Base-by-base conservation (phyloP, 768 basidiomycete species). In the Thelephora ganbajun region DNA sequence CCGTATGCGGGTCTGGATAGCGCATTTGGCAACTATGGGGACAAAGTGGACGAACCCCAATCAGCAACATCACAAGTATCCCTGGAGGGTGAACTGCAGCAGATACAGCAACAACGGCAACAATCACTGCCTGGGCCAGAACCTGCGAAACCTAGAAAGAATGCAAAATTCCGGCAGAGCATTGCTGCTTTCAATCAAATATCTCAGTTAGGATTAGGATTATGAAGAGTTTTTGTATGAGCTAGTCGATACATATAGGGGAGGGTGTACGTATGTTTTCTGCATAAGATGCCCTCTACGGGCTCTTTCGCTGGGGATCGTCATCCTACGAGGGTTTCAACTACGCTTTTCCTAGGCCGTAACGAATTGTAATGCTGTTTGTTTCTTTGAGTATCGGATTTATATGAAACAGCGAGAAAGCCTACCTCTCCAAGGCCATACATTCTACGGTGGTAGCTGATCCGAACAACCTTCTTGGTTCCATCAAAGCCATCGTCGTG, bases 391-490 rank as follows among this genome's bases (percentile, higher is more conserved):
- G 22, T 30, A 43, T 7, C 6, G 2, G 11, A 13, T 11, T 23
- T 23, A 46, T 23, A 46, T 20, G 16, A n/a, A 20, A 5, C 18
- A 23, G 22, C 16, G 22, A 23, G 36, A 30, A 9, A 19, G 66
- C 83, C 54, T 46, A 91, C 92, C 78, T 97, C 94, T 55, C 94
- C 94, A 5, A 97, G 73, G 2, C 93, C 94, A 65, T 94, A 98
- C 80, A 94, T 83, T 54, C 80, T 75, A 48, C 88, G 73, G 59
- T 98, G 94, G 61, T 94, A 99, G 57, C 92, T 96, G 57, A 92
- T 83, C 43, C 81, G 69, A 5, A 80, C 74, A 1, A 73, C 66
- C 3, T 48, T 50, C 44, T 65, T 62, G 35, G 53, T 63, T 53
- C 68, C 65, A 44, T 66, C 57, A 44, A 63, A 63, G 14, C 57